Base-by-base conservation (phyloP, 495 filamentous ascomycete genomes). In the Tuber indicum region DNA sequence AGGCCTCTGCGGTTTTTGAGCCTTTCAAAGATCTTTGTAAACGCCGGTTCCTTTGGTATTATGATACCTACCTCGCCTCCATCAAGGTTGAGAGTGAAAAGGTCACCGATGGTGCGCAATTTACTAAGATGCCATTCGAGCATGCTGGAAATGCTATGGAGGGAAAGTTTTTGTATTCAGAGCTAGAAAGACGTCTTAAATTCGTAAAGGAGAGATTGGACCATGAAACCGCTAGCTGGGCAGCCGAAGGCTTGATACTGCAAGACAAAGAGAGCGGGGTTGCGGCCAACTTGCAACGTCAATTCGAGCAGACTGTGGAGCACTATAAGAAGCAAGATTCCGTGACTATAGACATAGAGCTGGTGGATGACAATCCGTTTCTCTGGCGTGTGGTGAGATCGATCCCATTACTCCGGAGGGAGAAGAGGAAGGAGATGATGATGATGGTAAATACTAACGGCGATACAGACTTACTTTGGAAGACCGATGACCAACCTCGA, bases 11-110 rank as follows among this genome's bases (percentile, higher is more conserved):
- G 0, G 84, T 85, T 26, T 93, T 91, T 84, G 91, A 94, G 75
- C 92, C 93, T 0, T 98, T 98, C 86, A 90, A 89, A 75, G 96
- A 99, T 79, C 86, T 96, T 14, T 92, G 91, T 87, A 99, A 98
- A 85, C 90, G 92, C 70, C 90, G 94, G 0, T 98, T 98, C 84
- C 85, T 99, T 23, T 98, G 96, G 96, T 98, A 99, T 84, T 94
- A 93, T 82, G 92, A 96, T 70, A 91, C 90, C 19, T 99, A 98
- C 83, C 85, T 94, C 39, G 84, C 87, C 14, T 88, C 91, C 10
- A 91, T 97, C 72, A 87, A 90, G 19, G 86, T 89, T 69, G 91
- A 88, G 14, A 88, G 90, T 75, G 84, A 84, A 75, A 89, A 88
- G 80, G 87, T 88, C 72, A 88, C 87, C 71, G 89, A 91, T 71